Base-by-base conservation (phyloP, 208 protist genomes). In the Acanthamoeba royreba region DNA sequence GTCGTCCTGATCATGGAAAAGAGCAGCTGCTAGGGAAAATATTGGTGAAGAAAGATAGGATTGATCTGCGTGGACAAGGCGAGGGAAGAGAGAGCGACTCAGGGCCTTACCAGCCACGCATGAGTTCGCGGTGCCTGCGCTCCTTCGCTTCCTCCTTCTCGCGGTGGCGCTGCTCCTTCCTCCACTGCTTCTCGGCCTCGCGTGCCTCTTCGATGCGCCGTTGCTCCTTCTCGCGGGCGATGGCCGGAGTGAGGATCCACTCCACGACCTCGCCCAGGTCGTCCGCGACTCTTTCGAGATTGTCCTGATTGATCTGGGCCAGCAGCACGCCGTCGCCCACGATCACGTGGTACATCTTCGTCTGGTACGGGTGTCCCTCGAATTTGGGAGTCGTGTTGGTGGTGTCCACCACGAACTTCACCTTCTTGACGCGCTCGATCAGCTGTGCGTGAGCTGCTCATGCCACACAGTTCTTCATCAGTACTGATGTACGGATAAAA, bases 301-400 rank as follows among this genome's bases (percentile, higher is more conserved):
- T 2, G 79, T 49, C 25, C 52, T 61, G 79, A 47, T 88, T 88
- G 45, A 88, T 40, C 79, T 61, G 79, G 31, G 58, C 52, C 1
- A 13, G 45, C 79, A 88, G 4, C 45, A 45, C 79, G 45, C 79
- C 79, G 52, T 88, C 79, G 47, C 4, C 46, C 31, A 88, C 13
- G 79, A 42, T 42, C 33, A 88, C 79, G n/a, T 88, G 79, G 45
- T 88, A 88, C 79, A 88, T 88, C 13, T 58, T 17, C 15, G 79
- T 53, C 79, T 61, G 45, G 47, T 42, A 88, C 28, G 17, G 13
- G 46, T 88, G 79, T 5, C 79, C 79, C 63, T 35, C 33, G 52
- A 88, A 88, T 5, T 42, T 8, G 11, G 79, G 79, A 11, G 79
- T 88, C 28, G 79, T 43, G 79, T 88, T 33, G 9, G 79, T 61